Conservation (phyloP, 2,329 filamentous ascomycete genomes). For the Cryphonectria radicalis region DNA sequence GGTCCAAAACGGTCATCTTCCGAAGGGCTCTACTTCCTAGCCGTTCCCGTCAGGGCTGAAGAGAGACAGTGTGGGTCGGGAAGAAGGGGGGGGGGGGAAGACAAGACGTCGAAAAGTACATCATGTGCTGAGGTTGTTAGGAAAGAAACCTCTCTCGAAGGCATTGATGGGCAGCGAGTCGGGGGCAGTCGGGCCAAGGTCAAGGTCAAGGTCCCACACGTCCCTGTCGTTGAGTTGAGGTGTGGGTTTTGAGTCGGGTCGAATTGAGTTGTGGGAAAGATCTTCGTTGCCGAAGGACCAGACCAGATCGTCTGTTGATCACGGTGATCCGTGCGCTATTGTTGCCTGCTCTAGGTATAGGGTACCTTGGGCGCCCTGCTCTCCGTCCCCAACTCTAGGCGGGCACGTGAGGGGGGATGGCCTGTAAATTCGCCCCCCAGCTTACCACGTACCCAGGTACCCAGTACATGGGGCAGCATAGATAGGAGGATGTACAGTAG, state of each 20-base stretch:
- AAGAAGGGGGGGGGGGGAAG: too few species aligned
- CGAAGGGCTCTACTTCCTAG: neutral
- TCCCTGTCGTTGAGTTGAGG: neutral
- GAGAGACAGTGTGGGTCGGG: neutral
- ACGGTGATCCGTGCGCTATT: neutral
- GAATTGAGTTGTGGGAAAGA: neutral
- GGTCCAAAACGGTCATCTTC: constrained; percentile 17
- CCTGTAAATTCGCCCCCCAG: too few species aligned
- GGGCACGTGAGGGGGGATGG: neutral
- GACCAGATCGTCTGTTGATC: constrained; percentile 5
- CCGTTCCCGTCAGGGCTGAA: constrained; percentile 5
- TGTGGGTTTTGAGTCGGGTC: neutral
- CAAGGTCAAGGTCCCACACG: neutral
- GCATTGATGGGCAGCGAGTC: neutral
- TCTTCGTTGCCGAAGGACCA: neutral
- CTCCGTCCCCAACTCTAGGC: neutral
- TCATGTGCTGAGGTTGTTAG: neutral
- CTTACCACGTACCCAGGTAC: neutral
- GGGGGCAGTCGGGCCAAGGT: neutral
- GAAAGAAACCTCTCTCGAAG: neutral
- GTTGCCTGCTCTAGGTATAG: neutral
- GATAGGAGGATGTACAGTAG: neutral
- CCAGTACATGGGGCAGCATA: neutral
- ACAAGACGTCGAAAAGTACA: too few species aligned
- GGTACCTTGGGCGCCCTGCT: neutral